A percentile compares a stretch with the other conserved stretches of the same genome.
Evolutionary conservation across 768 basidiomycete genomes (phyloP).

Genomic region (Krasilnikovozyma curviuscula): DNA sequence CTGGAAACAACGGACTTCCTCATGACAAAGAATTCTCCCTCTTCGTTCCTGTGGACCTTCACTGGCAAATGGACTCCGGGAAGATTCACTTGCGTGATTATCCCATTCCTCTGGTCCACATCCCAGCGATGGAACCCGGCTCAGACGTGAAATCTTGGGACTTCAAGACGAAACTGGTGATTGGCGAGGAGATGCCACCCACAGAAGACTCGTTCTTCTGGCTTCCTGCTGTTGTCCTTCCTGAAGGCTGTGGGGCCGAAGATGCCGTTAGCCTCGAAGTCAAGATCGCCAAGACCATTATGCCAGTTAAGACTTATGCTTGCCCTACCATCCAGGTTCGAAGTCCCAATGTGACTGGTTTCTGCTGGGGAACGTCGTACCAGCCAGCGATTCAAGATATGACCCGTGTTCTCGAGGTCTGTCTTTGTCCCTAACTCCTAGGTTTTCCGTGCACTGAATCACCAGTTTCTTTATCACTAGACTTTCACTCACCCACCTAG

Average conservation of each 20-base stretch:
- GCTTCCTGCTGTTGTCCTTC: conserved; percentile 32
- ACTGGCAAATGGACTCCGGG: conserved; percentile 43
- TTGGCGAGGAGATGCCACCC: conserved; percentile 11
- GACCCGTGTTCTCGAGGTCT: conserved; percentile 50
- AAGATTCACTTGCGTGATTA: conserved; percentile 61
- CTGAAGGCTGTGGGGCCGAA: conserved; percentile 35
- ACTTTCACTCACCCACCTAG: conserved; percentile 54
- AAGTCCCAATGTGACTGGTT: conserved; percentile 45
- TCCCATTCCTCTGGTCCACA: conserved; percentile 22
- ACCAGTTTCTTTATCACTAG: not conserved
- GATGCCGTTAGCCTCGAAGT: conserved; percentile 40
- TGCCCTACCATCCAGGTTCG: conserved; percentile 48
- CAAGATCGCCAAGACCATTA: conserved; percentile 67
- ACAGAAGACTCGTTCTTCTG: conserved; percentile 8
- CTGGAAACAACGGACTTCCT: conserved; percentile 54
- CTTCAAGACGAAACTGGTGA: conserved; percentile 7
- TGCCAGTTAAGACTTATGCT: conserved; percentile 87
- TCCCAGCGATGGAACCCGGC: not conserved
- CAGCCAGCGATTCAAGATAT: conserved; percentile 70
- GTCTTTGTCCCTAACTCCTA: not conserved
- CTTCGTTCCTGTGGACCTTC: conserved; percentile 61
- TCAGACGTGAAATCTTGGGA: not conserved
- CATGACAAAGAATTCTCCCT: conserved; percentile 52
- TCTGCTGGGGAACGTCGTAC: conserved; percentile 81
- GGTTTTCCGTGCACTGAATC: not conserved